Base-by-base conservation (phyloP, 306 rosid genomes). In the Albizia julibrissin region DNA sequence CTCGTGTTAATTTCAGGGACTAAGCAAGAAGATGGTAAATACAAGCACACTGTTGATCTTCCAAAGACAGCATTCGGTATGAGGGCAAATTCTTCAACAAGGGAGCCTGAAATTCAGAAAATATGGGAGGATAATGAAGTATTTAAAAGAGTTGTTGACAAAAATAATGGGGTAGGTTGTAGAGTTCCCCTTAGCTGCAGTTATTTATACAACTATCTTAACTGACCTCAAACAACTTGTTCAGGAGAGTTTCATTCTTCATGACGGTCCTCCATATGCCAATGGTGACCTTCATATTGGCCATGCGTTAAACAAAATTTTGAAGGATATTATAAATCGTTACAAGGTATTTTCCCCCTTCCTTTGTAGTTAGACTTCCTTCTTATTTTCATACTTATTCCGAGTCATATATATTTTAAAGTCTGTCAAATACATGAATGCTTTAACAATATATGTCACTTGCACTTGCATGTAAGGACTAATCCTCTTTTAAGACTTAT, bases 281-380 rank as follows among this genome's bases (percentile, higher is more conserved):
- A 96, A 96, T 78, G 98, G 99, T 15, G 97, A 96, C 85, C 99
- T 96, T 85, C 99, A 96, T 89, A 96, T 96, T 81, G 99, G 98
- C 66, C 98, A 91, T 83, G 99, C 98, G 72, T 74, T 93, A 81
- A 96, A 96, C 86, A 96, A 96, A 91, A 92, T 93, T 88, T 87
- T 96, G 85, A 93, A 96, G 89, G 99, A 96, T 84, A 92, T 93
- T 76, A 93, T 96, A 78, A 96, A 96, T 80, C 98, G 98, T 77
- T 96, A 93, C 59, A 96, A 93, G 98, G 99, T 92, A 85, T 80
- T 52, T 52, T 71, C 69, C 74, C 79, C 37, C 75, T 72, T 81
- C 73, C 59, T 46, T 59, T 66, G 49, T 13, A 47, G 81, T 67
- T 42, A 31, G 65, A 54, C 56, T 44, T 82, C 56, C 68, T 39